Evolutionary conservation across 2,329 filamentous ascomycete species (phyloP), one percentile per base, ranked within the genome.

Genomic region (Bisporella sp.): DNA sequence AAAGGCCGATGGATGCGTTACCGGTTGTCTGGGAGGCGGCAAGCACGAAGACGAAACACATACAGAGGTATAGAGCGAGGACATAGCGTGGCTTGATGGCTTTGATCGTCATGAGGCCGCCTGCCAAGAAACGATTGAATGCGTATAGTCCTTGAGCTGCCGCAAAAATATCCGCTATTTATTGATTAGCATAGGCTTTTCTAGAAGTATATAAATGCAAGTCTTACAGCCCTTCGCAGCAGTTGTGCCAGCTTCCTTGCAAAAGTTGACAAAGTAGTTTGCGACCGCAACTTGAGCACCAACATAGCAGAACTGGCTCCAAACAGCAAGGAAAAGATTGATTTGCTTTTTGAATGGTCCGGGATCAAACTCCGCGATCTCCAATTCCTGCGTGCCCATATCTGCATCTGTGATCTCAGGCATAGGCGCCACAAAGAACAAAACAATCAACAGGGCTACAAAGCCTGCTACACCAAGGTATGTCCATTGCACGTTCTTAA

Each of bases 261-360:
- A 76, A 61, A 86, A 87, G 69, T 88, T 88, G 71, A 88, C 86
- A 66, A 88, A 88, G 65, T 87, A 86, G 48, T 68, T 67, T 1
- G 81, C 81, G 48, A 84, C 79, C 52, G 77, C 78, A 37, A 84
- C 73, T 63, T 92, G 87, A 0, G 86, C 81, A 45, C 87, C 87
- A 0, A 75, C 85, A 65, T 92, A 93, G 64, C 82, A 87, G 68
- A 91, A 91, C 58, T 92, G 87, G 0, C 85, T 84, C 58, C 83
- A 78, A 0, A 85, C 79, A 9, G 85, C 87, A 60, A 89, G 85
- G 73, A 90, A 89, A 3, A 91, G 73, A 29, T 81, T 79, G 66
- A 85, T 89, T 59, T 89, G 84, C 67, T 86, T 85, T 59, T 71
- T 69, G 55, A 89, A 78, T 0, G 85, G 82, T 67, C 81, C 77